Evolutionary conservation across 495 filamentous ascomycete species (phyloP).

Genomic region (Thermochaetoides thermophila): DNA sequence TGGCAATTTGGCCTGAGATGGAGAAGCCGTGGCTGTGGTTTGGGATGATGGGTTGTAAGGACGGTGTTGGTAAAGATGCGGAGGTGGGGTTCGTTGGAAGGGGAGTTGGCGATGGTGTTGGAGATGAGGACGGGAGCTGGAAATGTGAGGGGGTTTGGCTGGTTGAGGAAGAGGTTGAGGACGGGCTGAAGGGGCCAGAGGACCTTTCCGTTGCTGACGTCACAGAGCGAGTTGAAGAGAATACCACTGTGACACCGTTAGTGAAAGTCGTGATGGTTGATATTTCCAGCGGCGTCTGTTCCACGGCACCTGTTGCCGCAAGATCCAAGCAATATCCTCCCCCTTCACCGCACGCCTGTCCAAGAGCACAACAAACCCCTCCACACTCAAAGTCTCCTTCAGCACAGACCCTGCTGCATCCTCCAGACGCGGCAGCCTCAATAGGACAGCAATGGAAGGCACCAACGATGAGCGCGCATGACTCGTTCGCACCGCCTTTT

Average conservation of each 20-base stretch:
- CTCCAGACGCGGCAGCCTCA: conserved; percentile 3
- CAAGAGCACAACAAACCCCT: conserved; percentile 11
- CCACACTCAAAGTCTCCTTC: conserved; percentile 15
- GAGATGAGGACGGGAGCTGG: too few species aligned
- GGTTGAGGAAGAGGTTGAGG: too few species aligned
- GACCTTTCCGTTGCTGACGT: too few species aligned
- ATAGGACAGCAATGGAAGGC: conserved; percentile 11
- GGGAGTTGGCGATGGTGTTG: too few species aligned
- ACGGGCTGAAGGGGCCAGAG: too few species aligned
- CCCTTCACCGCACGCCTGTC: conserved; percentile 9
- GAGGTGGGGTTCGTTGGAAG: neutral
- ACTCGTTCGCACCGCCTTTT: conserved; percentile 6
- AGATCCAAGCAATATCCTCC: conserved; percentile 4
- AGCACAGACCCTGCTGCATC: conserved; percentile 10
- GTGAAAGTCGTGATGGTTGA: too few species aligned
- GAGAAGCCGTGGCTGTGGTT: neutral
- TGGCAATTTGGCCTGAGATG: conserved; percentile 3
- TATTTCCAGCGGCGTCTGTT: too few species aligned
- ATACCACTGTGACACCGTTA: too few species aligned
- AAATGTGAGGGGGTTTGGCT: too few species aligned
- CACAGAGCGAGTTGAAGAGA: too few species aligned
- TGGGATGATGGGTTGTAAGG: neutral
- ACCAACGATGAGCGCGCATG: conserved; percentile 7
- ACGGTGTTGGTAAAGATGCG: neutral
- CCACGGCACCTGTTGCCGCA: conserved; percentile 3